These are phyloP conservation scores for Fusarium poae DNA, from an alignment of 2,329 filamentous ascomycete genomes.

Conservation along the genomic window DNA sequence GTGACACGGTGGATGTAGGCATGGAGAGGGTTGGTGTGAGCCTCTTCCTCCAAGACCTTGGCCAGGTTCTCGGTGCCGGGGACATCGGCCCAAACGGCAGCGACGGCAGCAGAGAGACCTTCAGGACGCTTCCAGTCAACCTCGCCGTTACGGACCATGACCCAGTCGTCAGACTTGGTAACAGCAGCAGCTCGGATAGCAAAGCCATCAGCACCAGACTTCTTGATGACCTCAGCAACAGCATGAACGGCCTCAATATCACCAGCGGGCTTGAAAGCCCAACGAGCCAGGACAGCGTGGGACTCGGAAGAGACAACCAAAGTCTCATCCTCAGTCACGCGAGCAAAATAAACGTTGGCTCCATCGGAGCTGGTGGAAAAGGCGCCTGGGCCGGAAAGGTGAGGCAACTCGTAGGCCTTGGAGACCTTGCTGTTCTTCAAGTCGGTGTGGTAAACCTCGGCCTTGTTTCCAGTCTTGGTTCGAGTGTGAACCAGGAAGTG, in stretches of 20 bases:
- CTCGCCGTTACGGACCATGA: conserved; percentile 85
- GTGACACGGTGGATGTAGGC: conserved; percentile 92
- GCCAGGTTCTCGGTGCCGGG: conserved; percentile 80
- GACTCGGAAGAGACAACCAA: conserved; percentile 81
- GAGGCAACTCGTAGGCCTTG: conserved; percentile 86
- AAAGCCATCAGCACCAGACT: conserved; percentile 71
- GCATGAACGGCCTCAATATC: conserved; percentile 70
- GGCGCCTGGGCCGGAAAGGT: conserved; percentile 75
- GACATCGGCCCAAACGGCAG: conserved; percentile 84
- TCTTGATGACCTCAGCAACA: conserved; percentile 85
- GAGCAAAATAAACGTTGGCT: conserved; percentile 89
- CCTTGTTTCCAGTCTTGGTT: conserved; percentile 78
- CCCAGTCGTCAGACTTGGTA: conserved; percentile 79
- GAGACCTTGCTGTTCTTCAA: conserved; percentile 74
- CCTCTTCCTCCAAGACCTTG: conserved; percentile 86
- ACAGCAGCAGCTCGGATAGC: conserved; percentile 83
- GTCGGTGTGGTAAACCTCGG: conserved; percentile 87
- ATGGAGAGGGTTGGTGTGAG: conserved; percentile 80
- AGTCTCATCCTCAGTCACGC: conserved; percentile 81
- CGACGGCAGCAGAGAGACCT: conserved; percentile 81
- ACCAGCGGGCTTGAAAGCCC: conserved; percentile 68
- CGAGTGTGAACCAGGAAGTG: conserved; percentile 90
- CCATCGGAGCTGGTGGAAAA: conserved; percentile 84
- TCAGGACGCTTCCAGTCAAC: conserved; percentile 85
- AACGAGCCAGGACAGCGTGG: conserved; percentile 80